Percentiles rank a stretch among this genome's conserved stretches.
These are phyloP conservation scores for Incumbomyces delicatus DNA, from an alignment of 2,329 filamentous ascomycete species.

Conservation along the genomic window DNA sequence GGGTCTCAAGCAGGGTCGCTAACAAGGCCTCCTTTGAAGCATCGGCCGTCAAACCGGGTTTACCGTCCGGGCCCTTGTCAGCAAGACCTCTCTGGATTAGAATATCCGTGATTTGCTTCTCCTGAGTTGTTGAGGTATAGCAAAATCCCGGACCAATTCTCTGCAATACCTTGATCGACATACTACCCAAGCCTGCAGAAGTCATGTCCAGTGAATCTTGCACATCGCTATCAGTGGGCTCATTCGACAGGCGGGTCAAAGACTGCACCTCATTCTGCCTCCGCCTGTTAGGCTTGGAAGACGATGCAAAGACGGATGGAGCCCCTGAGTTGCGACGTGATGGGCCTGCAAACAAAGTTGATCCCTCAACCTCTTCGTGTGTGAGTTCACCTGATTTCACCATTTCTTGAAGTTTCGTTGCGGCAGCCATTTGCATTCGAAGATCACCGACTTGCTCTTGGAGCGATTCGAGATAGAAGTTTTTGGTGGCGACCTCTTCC, in stretches of 20 bases:
- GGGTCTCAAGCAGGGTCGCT: background rate
- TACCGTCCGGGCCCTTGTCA: background rate
- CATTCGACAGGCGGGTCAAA: background rate
- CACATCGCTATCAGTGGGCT: background rate
- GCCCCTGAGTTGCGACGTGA: background rate
- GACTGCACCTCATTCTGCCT: background rate
- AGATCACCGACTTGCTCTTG: constrained; percentile 19
- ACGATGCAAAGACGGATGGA: background rate
- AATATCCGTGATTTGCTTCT: background rate
- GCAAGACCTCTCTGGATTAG: background rate
- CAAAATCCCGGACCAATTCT: background rate
- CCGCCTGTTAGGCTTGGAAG: background rate
- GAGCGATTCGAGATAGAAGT: constrained; percentile 19
- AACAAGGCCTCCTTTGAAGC: background rate
- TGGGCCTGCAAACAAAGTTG: constrained; percentile 8
- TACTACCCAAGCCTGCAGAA: background rate
- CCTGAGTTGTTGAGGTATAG: background rate
- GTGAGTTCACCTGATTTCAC: constrained; percentile 60
- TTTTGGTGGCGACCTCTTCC: constrained; percentile 22
- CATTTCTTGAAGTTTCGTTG: constrained; percentile 17
- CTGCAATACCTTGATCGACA: background rate
- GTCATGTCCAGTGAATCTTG: background rate
- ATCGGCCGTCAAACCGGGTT: background rate
- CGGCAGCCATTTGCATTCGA: constrained; percentile 19
- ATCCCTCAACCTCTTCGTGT: constrained; percentile 58